Conservation (phyloP, 1,284 basidiomycete genomes). For the Thecaphora thlaspeos region DNA sequence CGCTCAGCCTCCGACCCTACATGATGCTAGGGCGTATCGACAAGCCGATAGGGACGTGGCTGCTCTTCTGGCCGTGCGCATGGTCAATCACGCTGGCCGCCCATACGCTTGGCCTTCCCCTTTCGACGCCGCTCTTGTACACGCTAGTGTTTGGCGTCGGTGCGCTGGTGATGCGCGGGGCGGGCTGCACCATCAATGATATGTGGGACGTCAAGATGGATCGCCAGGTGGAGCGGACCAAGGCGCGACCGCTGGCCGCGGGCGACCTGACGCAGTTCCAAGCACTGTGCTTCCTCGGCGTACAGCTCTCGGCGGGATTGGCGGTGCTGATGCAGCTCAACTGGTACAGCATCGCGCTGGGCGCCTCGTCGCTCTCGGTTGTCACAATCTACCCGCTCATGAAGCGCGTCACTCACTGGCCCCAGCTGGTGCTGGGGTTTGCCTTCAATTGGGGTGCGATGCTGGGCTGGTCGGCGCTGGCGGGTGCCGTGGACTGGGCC, state of each 20-base stretch:
- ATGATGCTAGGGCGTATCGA: slow-evolving; percentile 81
- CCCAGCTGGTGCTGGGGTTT: slow-evolving; percentile 73
- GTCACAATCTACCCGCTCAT: slow-evolving; percentile 92
- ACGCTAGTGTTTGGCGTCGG: slow-evolving; percentile 81
- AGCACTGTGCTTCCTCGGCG: slow-evolving; percentile 78
- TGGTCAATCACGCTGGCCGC: slow-evolving; percentile 55
- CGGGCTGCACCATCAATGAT: slow-evolving; percentile 98
- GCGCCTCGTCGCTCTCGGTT: slow-evolving; percentile 82
- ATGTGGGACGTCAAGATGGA: slow-evolving; percentile 96
- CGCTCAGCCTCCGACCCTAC: slow-evolving; percentile 66
- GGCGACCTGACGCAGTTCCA: slow-evolving; percentile 76
- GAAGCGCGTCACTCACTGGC: slow-evolving; percentile 97
- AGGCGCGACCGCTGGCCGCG: slow-evolving; percentile 71
- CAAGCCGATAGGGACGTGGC: slow-evolving; percentile 89
- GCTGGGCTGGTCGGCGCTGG: slow-evolving; percentile 92
- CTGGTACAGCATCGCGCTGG: slow-evolving; percentile 89
- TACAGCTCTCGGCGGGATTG: slow-evolving; percentile 81
- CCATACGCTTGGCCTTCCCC: slow-evolving; percentile 36
- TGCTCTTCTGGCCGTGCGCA: slow-evolving; percentile 85
- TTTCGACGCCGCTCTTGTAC: slow-evolving; percentile 41
- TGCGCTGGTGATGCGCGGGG: slow-evolving; percentile 92
- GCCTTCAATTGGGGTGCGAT: slow-evolving; percentile 98
- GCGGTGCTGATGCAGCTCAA: slow-evolving; percentile 88
- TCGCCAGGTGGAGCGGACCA: slow-evolving; percentile 75
- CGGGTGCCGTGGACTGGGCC: slow-evolving; percentile 75